Conservation (phyloP, 2,329 filamentous ascomycete species). For the Arachnopeziza araneosa region DNA sequence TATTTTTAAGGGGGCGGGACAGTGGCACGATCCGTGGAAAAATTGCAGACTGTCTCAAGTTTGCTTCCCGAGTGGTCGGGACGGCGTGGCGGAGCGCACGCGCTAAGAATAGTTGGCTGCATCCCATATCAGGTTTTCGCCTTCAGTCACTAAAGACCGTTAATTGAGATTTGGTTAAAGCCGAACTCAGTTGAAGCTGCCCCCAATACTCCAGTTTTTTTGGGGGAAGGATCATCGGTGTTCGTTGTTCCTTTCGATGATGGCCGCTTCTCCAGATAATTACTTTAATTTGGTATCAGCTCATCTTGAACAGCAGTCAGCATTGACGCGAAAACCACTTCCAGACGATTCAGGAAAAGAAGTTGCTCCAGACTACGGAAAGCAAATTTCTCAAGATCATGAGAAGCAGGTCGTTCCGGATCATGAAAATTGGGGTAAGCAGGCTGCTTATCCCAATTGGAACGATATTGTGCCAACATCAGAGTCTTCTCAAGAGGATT, state of each 20-base stretch:
- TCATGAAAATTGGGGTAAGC: neutral
- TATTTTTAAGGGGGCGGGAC: too few species aligned
- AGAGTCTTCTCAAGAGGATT: neutral
- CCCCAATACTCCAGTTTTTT: neutral
- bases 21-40: too few species aligned
- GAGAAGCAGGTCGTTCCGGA: conserved; percentile 5
- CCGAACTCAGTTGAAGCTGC: too few species aligned
- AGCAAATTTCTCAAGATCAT: neutral
- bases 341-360: neutral
- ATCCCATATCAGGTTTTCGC: too few species aligned
- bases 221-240: neutral
- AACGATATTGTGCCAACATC: neutral
- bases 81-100: too few species aligned
- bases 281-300: conserved; percentile 2
- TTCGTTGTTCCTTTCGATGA: neutral
- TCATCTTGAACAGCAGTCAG: neutral
- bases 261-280: neutral
- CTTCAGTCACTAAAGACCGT: too few species aligned
- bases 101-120: too few species aligned
- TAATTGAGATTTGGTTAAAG: too few species aligned
- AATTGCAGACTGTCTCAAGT: too few species aligned
- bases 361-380: neutral
- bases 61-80: too few species aligned
- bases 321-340: neutral
- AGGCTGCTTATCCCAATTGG: neutral